Percentiles rank a stretch among this genome's conserved stretches.
These are phyloP conservation scores for Trametes polyzona DNA, from an alignment of 1,284 basidiomycete genomes.

Conservation along the genomic window DNA sequence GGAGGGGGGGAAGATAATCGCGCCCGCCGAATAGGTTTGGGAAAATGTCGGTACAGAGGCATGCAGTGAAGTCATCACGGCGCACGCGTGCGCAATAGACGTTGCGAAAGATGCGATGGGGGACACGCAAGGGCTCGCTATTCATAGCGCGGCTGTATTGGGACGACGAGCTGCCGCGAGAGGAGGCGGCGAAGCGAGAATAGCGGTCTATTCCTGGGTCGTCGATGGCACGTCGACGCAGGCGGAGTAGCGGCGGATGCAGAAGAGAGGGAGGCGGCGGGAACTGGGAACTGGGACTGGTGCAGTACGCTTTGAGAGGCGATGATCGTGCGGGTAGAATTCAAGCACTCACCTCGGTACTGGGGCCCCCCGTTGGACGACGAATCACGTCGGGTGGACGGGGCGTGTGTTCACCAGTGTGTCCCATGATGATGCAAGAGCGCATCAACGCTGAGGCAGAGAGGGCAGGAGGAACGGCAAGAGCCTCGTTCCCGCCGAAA, in stretches of 20 bases:
- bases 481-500: neutral
- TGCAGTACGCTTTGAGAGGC: neutral
- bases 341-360: neutral
- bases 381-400: neutral
- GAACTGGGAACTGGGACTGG: neutral
- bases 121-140: neutral
- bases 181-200: neutral
- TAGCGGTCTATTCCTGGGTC: conserved; percentile 7
- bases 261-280: neutral
- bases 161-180: conserved; percentile 1
- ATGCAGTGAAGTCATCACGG: neutral
- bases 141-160: conserved; percentile 1
- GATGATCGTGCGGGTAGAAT: conserved; percentile 5
- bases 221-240: neutral
- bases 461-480: neutral
- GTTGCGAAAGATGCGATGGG: conserved; percentile 1
- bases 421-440: conserved; percentile 28
- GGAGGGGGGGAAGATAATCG: neutral
- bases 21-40: neutral
- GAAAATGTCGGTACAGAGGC: neutral
- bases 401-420: conserved; percentile 7
- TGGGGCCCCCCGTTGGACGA: too few relatives aligned
- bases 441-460: conserved; percentile 18
- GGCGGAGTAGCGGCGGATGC: neutral
- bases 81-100: conserved; percentile 8